phyloP scores from a whole-genome alignment of 2,329 filamentous ascomycete genomes.

The Capronia epimyces region DNA sequence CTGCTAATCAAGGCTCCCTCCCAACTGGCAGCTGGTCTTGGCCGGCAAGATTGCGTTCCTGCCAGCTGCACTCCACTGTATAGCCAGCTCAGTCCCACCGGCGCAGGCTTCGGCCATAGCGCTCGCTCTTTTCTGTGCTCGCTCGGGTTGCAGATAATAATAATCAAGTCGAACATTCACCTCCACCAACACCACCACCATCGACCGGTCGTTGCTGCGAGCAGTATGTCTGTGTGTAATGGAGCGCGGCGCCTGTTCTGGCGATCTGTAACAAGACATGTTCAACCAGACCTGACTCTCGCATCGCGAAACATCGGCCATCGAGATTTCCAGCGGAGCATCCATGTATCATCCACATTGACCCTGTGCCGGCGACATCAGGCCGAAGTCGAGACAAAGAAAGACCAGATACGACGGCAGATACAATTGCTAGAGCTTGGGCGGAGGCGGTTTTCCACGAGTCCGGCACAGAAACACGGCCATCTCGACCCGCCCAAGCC shows the following conservation, averaged over 20 bases:
- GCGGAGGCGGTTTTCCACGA: slow-evolving; percentile 60
- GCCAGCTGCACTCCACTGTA: no score
- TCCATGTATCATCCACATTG: slow-evolving; percentile 3
- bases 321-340: slow-evolving; percentile 7
- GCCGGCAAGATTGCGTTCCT: neutral
- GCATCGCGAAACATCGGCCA: neutral
- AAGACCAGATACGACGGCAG: slow-evolving; percentile 22
- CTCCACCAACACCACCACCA: neutral
- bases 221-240: slow-evolving; percentile 12
- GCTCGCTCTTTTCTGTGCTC: neutral
- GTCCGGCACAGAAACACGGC: slow-evolving; percentile 59
- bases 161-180: neutral
- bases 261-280: neutral
- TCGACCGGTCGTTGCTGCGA: neutral
- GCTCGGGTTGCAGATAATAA: neutral
- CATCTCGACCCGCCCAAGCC: slow-evolving; percentile 79
- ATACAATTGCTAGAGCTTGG: slow-evolving; percentile 29
- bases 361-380: slow-evolving; percentile 22
- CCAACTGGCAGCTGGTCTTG: neutral
- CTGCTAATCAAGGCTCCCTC: neutral
- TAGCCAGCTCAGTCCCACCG: neutral
- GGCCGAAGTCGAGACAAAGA: slow-evolving; percentile 19
- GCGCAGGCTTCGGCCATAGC: neutral
- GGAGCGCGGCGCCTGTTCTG: slow-evolving; percentile 5
- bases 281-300: slow-evolving; percentile 2